Percentiles rank a stretch among this genome's conserved stretches.
These are phyloP conservation scores for Solanum commersonii DNA, from an alignment of 257 asterid species.

Conservation along the genomic window DNA sequence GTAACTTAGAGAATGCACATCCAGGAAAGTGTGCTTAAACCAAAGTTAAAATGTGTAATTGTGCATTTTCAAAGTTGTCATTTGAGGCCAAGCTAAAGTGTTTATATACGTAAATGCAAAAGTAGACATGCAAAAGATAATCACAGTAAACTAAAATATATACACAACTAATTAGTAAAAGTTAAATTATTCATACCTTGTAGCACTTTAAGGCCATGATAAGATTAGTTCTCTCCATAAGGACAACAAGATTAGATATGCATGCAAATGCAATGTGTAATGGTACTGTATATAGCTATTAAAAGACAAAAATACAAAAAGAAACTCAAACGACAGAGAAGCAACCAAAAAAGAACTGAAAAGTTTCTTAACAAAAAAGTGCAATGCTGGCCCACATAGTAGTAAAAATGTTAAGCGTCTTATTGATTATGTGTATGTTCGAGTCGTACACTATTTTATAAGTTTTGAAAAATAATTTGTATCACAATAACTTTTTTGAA, in stretches of 20 bases:
- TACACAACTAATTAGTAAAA: background rate
- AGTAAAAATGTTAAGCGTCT: background rate
- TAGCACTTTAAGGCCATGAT: constrained; percentile 75
- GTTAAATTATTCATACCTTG: constrained; percentile 35
- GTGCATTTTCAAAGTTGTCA: background rate
- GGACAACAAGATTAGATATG: constrained; percentile 88
- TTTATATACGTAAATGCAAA: background rate
- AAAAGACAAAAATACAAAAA: background rate
- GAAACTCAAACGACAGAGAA: background rate
- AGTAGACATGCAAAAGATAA: background rate
- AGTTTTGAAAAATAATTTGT: background rate
- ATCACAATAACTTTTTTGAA: background rate
- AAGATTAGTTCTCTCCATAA: constrained; percentile 88
- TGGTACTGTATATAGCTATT: constrained; percentile 49
- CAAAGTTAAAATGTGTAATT: background rate
- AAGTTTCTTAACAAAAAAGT: background rate
- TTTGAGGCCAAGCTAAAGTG: background rate
- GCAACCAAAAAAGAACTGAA: background rate
- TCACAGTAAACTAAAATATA: background rate
- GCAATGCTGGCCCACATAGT: background rate
- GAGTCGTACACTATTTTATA: background rate
- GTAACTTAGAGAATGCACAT: background rate
- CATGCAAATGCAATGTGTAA: constrained; percentile 74
- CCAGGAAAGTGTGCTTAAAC: background rate
- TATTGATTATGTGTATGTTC: background rate